Percentiles rank a stretch among this genome's conserved stretches.
These are phyloP conservation scores for Chlorella sp. DNA, from an alignment of 139 green algal genomes.

Conservation along the genomic window DNA sequence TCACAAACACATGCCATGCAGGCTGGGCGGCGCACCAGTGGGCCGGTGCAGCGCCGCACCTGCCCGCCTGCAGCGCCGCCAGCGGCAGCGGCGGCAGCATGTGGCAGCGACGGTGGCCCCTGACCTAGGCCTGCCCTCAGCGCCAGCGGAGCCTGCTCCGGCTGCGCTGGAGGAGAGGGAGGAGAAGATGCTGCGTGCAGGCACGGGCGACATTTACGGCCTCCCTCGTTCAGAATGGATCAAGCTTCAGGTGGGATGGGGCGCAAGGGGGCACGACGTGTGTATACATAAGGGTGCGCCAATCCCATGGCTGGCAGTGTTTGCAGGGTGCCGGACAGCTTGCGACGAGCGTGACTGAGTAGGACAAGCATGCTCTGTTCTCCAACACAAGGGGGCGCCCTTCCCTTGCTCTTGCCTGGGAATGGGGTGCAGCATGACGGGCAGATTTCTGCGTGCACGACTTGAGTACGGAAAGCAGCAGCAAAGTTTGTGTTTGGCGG, in stretches of 20 bases:
- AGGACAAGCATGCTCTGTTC: too few relatives aligned
- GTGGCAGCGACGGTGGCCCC: background rate
- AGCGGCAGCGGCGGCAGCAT: background rate
- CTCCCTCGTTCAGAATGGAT: constrained; percentile 44
- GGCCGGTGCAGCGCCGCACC: background rate
- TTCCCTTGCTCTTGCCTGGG: too few relatives aligned
- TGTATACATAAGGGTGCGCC: too few relatives aligned
- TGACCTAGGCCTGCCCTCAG: background rate
- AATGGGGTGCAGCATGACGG: too few relatives aligned
- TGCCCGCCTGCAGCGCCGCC: background rate
- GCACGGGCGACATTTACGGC: constrained; percentile 58
- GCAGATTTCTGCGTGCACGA: too few relatives aligned
- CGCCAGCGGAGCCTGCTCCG: background rate
- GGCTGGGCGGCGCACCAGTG: background rate
- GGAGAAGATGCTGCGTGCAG: constrained; percentile 27
- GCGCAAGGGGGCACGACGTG: too few relatives aligned
- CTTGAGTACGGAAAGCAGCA: too few relatives aligned
- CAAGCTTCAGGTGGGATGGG: constrained; percentile 1
- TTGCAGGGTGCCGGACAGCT: background rate
- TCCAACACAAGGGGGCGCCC: too few relatives aligned
- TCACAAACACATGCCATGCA: background rate
- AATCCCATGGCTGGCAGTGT: background rate
- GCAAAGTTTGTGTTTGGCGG: too few relatives aligned
- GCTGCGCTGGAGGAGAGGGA: constrained; percentile 25
- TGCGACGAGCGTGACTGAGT: background rate